A percentile compares a stretch with the other conserved stretches of the same genome.
phyloP scores from a whole-genome alignment of 768 basidiomycete genomes.

The Lactarius hatsudake region DNA sequence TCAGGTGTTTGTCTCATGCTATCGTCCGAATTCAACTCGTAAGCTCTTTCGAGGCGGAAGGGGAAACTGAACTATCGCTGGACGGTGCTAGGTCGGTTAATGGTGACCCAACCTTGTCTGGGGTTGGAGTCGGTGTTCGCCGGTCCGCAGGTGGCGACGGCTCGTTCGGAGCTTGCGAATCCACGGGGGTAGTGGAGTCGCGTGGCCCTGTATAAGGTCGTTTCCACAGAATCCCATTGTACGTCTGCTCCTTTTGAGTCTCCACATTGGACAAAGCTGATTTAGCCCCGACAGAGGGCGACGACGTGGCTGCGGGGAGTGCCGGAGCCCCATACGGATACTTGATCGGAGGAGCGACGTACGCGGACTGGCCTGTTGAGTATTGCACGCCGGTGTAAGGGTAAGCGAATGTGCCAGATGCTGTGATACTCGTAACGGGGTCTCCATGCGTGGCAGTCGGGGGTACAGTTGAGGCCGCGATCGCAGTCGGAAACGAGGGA shows the following conservation, averaged over 20 bases:
- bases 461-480: background rate
- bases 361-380: conserved; percentile 20
- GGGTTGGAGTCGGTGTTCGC: background rate
- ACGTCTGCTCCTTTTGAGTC: conserved; percentile 2
- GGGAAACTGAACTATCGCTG: background rate
- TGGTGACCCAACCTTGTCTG: background rate
- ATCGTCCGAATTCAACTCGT: conserved; percentile 2
- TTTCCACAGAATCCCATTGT: conserved; percentile 22
- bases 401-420: conserved; percentile 18
- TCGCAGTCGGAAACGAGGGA: conserved; percentile 1
- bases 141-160: background rate
- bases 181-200: background rate
- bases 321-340: conserved; percentile 23
- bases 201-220: conserved; percentile 21
- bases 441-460: conserved; percentile 11
- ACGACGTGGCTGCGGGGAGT: background rate
- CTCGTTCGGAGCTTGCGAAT: conserved; percentile 10
- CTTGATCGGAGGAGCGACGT: conserved; percentile 18
- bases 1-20: background rate
- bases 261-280: background rate
- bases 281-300: background rate
- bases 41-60: background rate
- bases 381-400: conserved; percentile 16
- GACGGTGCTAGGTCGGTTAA: background rate
- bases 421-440: background rate